Evolutionary conservation across 495 filamentous ascomycete species (phyloP), one percentile per base, ranked within the genome.

Genomic region (Trichoderma erinaceum): DNA sequence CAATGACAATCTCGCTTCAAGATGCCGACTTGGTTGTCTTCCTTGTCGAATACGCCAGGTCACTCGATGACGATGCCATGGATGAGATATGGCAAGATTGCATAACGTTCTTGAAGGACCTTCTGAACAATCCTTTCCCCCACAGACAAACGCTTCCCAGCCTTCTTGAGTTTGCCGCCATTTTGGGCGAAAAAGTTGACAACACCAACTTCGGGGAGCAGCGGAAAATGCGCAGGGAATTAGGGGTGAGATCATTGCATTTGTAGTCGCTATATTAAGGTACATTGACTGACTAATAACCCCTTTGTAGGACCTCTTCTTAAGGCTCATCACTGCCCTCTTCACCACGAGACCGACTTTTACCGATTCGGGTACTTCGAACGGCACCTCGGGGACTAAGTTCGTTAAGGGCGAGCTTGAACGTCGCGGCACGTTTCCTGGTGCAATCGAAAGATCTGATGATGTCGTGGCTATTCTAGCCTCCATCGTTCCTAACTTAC

Each of bases 21-120:
- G 94, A 97, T 68, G 83, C 85, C 2, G 92, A 96, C 71, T 79
- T 98, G 18, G 91, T 93, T 11, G 85, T 88, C 23, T 99, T 98
- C 74, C 77, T 98, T 67, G 89, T 95, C 6, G 90, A 92, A 63
- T 99, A 98, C 74, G 89, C 92, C 1, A 84, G 86, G 27, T 94
- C 92, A 4, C 80, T 97, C 16, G 95, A 99, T 72, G 95, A 99
- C 71, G 95, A 99, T 81, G 90, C 95, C n/a, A 94, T 98, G 83
- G 96, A 99, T 73, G 95, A 99, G 77, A 97, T 99, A 41, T 99
- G 95, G 95, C 81, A 86, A 46, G 96, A 99, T 73, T 98, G 94
- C 75, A 92, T 92, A 72, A 86, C 89, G 0, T 99, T 99, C 76
- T 75, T 98, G 56, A 88, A 87, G 66, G 96, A 98, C 76, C 86